Percentiles rank a stretch among this genome's conserved stretches.
These are phyloP conservation scores for Escovopsis sp. DNA, from an alignment of 2,329 filamentous ascomycete species.

Conservation along the genomic window DNA sequence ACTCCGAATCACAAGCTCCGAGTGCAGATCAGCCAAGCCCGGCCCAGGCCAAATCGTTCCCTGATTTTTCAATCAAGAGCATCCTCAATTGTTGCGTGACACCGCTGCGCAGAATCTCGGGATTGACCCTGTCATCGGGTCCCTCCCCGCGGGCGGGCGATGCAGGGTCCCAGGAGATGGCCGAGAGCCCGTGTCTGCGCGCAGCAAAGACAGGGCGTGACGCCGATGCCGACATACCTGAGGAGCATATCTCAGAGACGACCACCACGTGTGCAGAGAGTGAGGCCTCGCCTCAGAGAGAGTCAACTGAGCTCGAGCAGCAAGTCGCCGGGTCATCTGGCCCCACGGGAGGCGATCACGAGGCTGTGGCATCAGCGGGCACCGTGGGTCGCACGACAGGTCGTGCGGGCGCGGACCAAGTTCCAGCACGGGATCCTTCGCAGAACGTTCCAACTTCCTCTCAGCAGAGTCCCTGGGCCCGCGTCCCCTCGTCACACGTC, in stretches of 20 bases:
- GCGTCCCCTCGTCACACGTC: neutral
- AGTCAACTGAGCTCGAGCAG: too few relatives aligned
- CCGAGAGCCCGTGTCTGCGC: too few relatives aligned
- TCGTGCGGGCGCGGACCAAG: neutral
- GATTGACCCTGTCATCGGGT: neutral
- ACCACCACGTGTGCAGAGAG: neutral
- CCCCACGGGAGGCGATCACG: too few relatives aligned
- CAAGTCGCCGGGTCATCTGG: too few relatives aligned
- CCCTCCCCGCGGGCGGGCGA: neutral
- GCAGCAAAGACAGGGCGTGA: neutral
- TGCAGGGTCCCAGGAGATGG: too few relatives aligned
- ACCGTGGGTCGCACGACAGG: neutral
- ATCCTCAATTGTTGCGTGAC: slow-evolving; percentile 1
- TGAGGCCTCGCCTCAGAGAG: neutral
- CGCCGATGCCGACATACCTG: neutral
- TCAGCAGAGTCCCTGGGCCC: neutral
- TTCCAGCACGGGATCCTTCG: neutral
- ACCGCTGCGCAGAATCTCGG: neutral
- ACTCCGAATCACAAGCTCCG: too few relatives aligned
- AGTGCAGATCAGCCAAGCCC: neutral
- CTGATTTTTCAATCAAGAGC: slow-evolving; percentile 2
- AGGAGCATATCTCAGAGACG: too few relatives aligned
- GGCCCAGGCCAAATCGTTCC: slow-evolving; percentile 1
- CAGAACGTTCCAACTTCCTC: neutral
- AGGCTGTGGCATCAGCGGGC: neutral